These are phyloP conservation scores for Flaveria floridana DNA, from an alignment of 140 eudicot species.

Conservation along the genomic window DNA sequence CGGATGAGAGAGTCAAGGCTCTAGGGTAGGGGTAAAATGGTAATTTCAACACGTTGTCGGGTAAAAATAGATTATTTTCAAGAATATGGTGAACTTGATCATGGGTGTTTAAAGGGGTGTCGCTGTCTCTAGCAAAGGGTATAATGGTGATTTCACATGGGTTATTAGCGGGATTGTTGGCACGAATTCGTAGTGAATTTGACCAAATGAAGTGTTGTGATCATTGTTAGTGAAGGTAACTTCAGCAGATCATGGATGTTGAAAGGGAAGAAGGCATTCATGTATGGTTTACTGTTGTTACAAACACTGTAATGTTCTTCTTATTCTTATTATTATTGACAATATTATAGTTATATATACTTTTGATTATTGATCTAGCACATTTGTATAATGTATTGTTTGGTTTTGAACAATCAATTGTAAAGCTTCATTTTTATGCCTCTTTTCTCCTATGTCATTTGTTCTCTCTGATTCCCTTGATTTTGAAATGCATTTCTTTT, in stretches of 20 bases:
- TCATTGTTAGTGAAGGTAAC: background rate
- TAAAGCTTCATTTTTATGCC: background rate
- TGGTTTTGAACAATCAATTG: background rate
- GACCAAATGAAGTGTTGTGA: background rate
- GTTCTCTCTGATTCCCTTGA: background rate
- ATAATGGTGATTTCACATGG: background rate
- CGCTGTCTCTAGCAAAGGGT: background rate
- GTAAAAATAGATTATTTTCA: too few species aligned
- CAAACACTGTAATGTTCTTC: background rate
- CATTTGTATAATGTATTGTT: background rate
- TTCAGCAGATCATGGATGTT: background rate
- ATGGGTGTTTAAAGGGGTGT: background rate
- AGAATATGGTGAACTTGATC: background rate
- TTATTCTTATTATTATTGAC: background rate
- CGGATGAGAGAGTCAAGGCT: too few species aligned
- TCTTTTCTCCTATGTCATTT: background rate
- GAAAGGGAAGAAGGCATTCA: too few species aligned
- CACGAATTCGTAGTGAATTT: background rate
- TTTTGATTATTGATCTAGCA: background rate
- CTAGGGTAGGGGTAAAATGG: too few species aligned
- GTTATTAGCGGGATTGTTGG: background rate
- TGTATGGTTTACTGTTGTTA: background rate
- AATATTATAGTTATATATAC: too few species aligned
- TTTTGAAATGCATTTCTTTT: background rate
- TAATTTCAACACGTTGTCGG: too few species aligned